Evolutionary conservation across 352 stramenopile genomes (phyloP).

Genomic region (Globisporangium nunn): DNA sequence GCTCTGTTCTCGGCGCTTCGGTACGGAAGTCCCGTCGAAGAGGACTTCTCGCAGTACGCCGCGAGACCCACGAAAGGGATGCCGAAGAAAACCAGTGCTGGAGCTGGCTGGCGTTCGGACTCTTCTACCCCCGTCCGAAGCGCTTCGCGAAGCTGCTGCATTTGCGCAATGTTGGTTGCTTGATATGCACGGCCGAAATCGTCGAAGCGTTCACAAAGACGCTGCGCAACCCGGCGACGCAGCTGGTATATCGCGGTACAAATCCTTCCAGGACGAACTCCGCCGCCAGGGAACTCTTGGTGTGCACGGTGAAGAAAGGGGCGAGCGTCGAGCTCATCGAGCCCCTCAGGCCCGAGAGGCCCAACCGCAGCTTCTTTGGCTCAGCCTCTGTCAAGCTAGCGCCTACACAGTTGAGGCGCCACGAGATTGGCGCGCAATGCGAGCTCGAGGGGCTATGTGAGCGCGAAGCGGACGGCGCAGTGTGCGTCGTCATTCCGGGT

Average conservation of each 20-base stretch:
- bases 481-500: conserved; percentile 3
- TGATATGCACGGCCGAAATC: not conserved
- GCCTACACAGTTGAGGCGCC: not conserved
- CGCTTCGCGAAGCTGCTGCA: conserved; percentile 3
- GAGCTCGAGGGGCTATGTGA: conserved; percentile 15
- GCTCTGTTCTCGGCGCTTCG: conserved; percentile 1
- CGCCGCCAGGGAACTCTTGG: not conserved
- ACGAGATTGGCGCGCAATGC: not conserved
- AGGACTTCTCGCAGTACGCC: not conserved
- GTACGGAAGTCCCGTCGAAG: not conserved
- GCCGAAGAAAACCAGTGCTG: conserved; percentile 1
- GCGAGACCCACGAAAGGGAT: not conserved
- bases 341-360: not conserved
- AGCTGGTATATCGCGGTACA: not conserved
- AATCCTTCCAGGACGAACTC: no score
- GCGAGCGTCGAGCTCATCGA: conserved; percentile 4
- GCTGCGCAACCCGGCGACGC: conserved; percentile 1
- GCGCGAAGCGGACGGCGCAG: not conserved
- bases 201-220: not conserved
- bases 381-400: not conserved
- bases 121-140: conserved; percentile 15
- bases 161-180: conserved; percentile 4
- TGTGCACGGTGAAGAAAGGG: not conserved
- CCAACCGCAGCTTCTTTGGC: not conserved
- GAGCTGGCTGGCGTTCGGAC: conserved; percentile 15